Evolutionary conservation across 2,329 filamentous ascomycete species (phyloP).

Genomic region (Phialophora macrospora): DNA sequence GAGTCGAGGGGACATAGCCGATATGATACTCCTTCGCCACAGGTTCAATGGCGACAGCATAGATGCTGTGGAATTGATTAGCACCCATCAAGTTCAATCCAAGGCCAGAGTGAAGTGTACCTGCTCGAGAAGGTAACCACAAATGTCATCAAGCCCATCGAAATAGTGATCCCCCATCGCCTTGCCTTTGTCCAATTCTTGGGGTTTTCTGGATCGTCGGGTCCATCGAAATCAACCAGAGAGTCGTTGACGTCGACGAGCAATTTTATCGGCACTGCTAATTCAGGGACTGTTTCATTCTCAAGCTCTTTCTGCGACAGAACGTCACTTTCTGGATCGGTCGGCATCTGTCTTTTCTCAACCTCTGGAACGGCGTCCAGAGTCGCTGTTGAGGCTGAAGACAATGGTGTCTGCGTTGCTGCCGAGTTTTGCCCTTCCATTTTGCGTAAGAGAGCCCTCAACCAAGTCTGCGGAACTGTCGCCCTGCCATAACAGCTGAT

Average conservation of each 20-base stretch:
- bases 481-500: slow-evolving; percentile 5
- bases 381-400: slow-evolving; percentile 21
- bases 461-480: neutral
- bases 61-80: slow-evolving; percentile 2
- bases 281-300: neutral
- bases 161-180: slow-evolving; percentile 53
- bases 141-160: slow-evolving; percentile 49
- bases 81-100: neutral
- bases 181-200: slow-evolving; percentile 40
- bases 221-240: slow-evolving; percentile 39
- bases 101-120: neutral
- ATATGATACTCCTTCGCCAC: slow-evolving; percentile 53
- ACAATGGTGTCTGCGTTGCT: slow-evolving; percentile 8
- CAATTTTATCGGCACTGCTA: neutral
- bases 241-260: slow-evolving; percentile 4
- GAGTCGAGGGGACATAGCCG: slow-evolving; percentile 54
- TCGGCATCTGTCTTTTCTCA: slow-evolving; percentile 13
- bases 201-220: slow-evolving; percentile 40
- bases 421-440: slow-evolving; percentile 7
- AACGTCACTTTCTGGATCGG: neutral
- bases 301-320: slow-evolving; percentile 9
- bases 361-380: slow-evolving; percentile 12
- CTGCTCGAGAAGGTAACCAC: slow-evolving; percentile 54
- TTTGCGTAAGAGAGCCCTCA: no score
- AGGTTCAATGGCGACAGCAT: slow-evolving; percentile 46